Evolutionary conservation across 164 flowering plant genomes (phyloP), one percentile per base, ranked within the genome.

Genomic region (Magnolia changhungtana): DNA sequence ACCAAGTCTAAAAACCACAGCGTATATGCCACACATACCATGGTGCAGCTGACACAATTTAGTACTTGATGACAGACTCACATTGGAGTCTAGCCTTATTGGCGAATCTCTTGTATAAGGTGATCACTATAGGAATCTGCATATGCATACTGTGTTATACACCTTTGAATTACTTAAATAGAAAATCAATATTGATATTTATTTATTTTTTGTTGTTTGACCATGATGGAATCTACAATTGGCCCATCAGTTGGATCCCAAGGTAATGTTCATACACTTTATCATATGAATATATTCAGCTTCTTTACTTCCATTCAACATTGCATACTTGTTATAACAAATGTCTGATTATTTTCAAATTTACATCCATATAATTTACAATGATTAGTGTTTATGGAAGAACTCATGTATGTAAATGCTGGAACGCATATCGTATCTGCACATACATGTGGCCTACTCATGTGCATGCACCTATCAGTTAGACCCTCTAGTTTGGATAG

Each of bases 211-310:
- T 45, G 14, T 23, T 29, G 31, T 51, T 67, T 68, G 64, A 49
- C 23, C 52, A 37, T 79, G 80, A 37, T 77, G 81, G 67, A 66
- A 71, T 72, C 7, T 24, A 64, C 79, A 68, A 77, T 76, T 59
- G 19, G 52, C 72, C 31, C 69, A 31, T 71, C 86, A 86, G 88
- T 84, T 83, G 86, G 85, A 79, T 72, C 85, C 68, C 85, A 83
- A 84, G 88, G 87, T 83, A 82, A 74, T 64, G 2, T 50, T 75
- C 61, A 50, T 8, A 7, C 4, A 18, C 71, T 55, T 16, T 55
- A 55, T 55, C 61, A 55, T 55, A 16, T 55, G 61, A 11, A 37
- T 37, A 37, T 37, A 37, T 37, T 37, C 45, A 37, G 45, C 45
- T 37, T 37, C 45, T 37, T 37, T 37, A 4, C 45, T 37, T 37